Evolutionary conservation across 805 yeast genomes (phyloP).

Genomic region (Wickerhamomyces alni): DNA sequence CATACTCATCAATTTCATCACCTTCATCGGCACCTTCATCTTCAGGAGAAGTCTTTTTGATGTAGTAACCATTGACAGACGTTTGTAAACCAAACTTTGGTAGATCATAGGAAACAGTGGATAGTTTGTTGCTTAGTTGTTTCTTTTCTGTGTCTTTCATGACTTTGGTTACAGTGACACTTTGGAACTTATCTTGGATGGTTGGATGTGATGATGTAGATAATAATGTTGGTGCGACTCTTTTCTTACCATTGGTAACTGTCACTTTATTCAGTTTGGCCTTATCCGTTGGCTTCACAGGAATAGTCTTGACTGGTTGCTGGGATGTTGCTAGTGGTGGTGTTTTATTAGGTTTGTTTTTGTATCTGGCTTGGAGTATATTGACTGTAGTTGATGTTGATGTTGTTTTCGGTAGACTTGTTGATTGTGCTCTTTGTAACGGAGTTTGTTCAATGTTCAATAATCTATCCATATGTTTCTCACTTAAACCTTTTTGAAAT

Average conservation of each 20-base stretch:
- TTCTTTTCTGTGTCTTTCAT: conserved; percentile 7
- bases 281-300: conserved; percentile 21
- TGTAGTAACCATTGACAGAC: conserved; percentile 50
- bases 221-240: conserved; percentile 66
- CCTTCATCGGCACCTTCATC: conserved; percentile 21
- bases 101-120: conserved; percentile 40
- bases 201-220: conserved; percentile 34
- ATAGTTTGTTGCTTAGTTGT: conserved; percentile 21
- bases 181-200: conserved; percentile 12
- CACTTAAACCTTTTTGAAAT: conserved; percentile 25
- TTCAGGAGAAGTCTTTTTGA: conserved; percentile 23
- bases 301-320: not conserved
- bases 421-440: not conserved
- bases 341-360: conserved; percentile 1
- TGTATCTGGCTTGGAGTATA: not conserved
- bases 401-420: conserved; percentile 1
- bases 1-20: conserved; percentile 27
- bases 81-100: conserved; percentile 65
- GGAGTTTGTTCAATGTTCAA: conserved; percentile 27
- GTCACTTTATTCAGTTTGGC: conserved; percentile 40
- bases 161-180: conserved; percentile 8
- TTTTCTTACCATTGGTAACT: conserved; percentile 69
- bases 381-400: conserved; percentile 5
- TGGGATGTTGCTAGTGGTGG: not conserved
- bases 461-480: conserved; percentile 35